Evolutionary conservation across 441 rosid genomes (phyloP), one percentile per base, ranked within the genome.

Genomic region (Gossypium davidsonii): DNA sequence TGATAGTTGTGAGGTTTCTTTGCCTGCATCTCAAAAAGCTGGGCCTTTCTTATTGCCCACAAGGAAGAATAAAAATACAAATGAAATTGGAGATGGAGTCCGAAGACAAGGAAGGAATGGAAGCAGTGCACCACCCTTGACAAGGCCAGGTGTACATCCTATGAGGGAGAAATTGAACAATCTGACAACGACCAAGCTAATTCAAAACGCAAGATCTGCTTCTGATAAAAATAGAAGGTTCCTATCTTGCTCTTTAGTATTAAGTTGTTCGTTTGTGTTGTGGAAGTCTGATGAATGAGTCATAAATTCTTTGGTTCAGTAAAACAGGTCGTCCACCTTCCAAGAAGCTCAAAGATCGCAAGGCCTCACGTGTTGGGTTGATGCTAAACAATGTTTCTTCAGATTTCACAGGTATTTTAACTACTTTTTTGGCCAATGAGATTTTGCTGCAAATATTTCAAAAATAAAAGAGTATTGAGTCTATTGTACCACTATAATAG

Each of bases 321-420:
- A 96, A 93, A 80, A 78, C 85, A 18, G 97, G 97, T 52, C 94
- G 94, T 46, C 98, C 98, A 58, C 98, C 97, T 69, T 85, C 89
- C 14, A 93, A 86, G 81, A 96, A 91, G 82, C 59, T 90, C 76
- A 88, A 89, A 70, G 99, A 91, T 79, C 87, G 93, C 78, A 96
- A 91, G 83, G 84, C 84, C 67, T 63, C 86, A 70, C 89, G 90
- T 51, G 76, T 84, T 74, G 91, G 85, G 71, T 81, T 81, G 72
- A 64, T 78, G 60, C 74, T 82, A 7, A 85, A 74, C 75, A 78
- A 79, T 68, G 83, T 84, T 75, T 82, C 93, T 57, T 73, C 85
- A 46, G 94, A 89, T 74, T 80, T 83, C 69, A 78, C 91, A 81
- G 97, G 98, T 95, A 85, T 12, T 58, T 46, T 56, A 21, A 58